Evolutionary conservation across 805 yeast species (phyloP).

Genomic region (Metschnikowia colocasiae): DNA sequence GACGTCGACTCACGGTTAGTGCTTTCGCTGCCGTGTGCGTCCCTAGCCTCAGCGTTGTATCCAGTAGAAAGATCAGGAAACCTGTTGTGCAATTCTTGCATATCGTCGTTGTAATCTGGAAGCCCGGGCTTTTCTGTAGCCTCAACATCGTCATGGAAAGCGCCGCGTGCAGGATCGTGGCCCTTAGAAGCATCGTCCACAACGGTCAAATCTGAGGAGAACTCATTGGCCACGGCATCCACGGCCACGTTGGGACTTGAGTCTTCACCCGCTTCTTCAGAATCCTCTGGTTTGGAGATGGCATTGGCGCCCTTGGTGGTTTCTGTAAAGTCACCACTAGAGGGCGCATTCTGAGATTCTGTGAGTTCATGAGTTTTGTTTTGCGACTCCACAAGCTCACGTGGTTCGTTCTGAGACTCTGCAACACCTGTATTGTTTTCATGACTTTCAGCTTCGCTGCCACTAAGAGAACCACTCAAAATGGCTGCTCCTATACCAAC

Average conservation of each 20-base stretch:
- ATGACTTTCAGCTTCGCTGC: not conserved
- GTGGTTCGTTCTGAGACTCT: not conserved
- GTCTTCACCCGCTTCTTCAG: not conserved
- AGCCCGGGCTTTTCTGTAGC: constrained; percentile 7
- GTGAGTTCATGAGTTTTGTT: not conserved
- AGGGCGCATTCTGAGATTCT: not conserved
- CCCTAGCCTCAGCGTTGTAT: constrained; percentile 10
- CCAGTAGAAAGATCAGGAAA: constrained; percentile 35
- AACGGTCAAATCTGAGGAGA: constrained; percentile 25
- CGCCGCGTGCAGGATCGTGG: constrained; percentile 9
- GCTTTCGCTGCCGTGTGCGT: constrained; percentile 17
- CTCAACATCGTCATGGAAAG: constrained; percentile 26
- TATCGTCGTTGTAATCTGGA: constrained; percentile 15
- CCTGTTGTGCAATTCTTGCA: constrained; percentile 18
- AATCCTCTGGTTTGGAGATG: not conserved
- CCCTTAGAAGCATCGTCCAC: constrained; percentile 10
- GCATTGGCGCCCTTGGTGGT: constrained; percentile 1
- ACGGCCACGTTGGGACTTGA: not conserved
- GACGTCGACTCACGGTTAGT: constrained; percentile 32
- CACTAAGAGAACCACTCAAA: not conserved
- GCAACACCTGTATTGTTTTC: not conserved
- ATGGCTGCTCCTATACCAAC: not conserved
- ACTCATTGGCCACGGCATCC: constrained; percentile 7
- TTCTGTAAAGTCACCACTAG: not conserved
- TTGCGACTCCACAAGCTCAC: too few relatives aligned